Evolutionary conservation across 805 yeast genomes (phyloP), one percentile per base, ranked within the genome.

Genomic region (Saccharomycopsis sp.): DNA sequence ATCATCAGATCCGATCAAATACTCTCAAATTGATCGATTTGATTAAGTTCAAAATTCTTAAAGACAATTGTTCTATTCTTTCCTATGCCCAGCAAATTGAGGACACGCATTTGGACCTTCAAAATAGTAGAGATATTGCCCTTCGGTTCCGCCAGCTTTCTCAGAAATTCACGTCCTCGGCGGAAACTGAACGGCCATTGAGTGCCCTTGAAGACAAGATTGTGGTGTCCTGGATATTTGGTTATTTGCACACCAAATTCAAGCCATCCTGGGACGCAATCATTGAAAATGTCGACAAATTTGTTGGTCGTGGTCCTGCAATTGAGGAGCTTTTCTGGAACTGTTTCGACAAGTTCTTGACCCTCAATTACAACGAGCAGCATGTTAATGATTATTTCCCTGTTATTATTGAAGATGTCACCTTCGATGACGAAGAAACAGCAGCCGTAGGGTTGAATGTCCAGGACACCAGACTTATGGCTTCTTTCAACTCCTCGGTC

Each of bases 221-320:
- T 15, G 75, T 81, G 35, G 73, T 80, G 44, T 76, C 75, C 22
- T 83, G 78, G 64, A 57, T 83, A 44, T 78, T 87, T 64, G 98
- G 98, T 38, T 77, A 87, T 60, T 71, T 92, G 50, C 76, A 89
- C 2, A 84, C 84, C 38, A 80, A 82, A 59, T 90, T 93, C 64
- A 87, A 89, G 58, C 98, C 98, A 0, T 78, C 87, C 14, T 91
- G 97, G 96, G 79, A 81, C 19, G 90, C 87, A 3, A 87, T 87
- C 1, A 72, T 77, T 56, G 93, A 86, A 61, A 78, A 80, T 2
- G 66, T 89, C 2, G 81, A 84, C 1, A 66, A 70, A 2, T 69
- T 86, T 8, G 70, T 75, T 14, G 72, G 68, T 17, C 12, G 49
- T 12, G 49, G 49, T 44, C 49, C 49, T 17, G 76, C 75, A 62